Evolutionary conservation across 257 asterid genomes (phyloP), one percentile per base, ranked within the genome.

Genomic region (Euphrasia confusa): DNA sequence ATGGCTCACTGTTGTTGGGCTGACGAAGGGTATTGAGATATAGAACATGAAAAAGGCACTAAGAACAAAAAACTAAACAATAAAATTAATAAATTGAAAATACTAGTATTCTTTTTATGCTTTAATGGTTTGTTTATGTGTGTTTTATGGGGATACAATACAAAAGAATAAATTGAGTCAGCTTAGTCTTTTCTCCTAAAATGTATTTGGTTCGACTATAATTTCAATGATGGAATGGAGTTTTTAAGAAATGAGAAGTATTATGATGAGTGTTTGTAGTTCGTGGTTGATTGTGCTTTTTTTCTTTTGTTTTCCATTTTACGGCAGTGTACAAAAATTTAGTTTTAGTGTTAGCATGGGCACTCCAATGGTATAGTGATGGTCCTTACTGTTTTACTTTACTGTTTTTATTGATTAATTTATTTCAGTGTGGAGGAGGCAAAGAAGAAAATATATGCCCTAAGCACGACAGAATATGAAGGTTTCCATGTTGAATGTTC

Each of bases 401-500:
- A n/a, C n/a, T n/a, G n/a, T 11, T 17, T 63, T 35, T 57, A 21
- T 12, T 57, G 26, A 53, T 33, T 70, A 66, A 61, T 26, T 66
- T 60, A 61, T 27, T 77, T 54, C 86, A 89, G 99, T 49, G 86
- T 84, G 68, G 97, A 93, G 66, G 97, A 89, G 83, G 97, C 99
- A 50, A 93, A 87, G 81, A 85, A 89, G 85, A 93, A 62, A 72
- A 81, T 93, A 54, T 93, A 93, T 79, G 95, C 99, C 26, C 79
- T 86, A 30, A 84, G 97, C 68, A 93, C 97, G 3, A 84, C 99
- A 1, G 83, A 87, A 10, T 93, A 93, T 70, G 68, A 77, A 33
- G 99, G 99, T 54, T 93, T 93, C 63, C 97, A 93, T 84, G 96
- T 93, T 9, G 75, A 74, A 58, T 86, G 96, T 69, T 69, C 94